These are phyloP conservation scores for Trametes gibbosa DNA, from an alignment of 768 basidiomycete genomes.

Conservation along the genomic window DNA sequence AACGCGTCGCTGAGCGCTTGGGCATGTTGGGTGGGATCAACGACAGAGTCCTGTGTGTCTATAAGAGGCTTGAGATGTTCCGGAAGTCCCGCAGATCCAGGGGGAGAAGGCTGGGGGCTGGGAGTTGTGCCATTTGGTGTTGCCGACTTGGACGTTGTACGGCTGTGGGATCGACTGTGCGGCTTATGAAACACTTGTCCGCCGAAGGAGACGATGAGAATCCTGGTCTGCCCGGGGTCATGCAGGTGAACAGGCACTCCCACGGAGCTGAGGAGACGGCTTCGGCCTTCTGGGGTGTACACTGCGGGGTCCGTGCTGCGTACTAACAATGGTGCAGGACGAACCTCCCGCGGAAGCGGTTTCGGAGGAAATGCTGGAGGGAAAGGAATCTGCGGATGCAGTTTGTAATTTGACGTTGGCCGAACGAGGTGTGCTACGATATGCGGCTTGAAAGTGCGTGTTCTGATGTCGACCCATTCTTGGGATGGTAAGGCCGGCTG, in stretches of 20 bases:
- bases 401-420: constrained; percentile 27
- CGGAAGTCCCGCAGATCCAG: neutral
- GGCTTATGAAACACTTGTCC: constrained; percentile 70
- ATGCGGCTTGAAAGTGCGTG: constrained; percentile 45
- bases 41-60: neutral
- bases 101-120: neutral
- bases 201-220: constrained; percentile 79
- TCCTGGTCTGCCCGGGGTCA: constrained; percentile 47
- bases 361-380: constrained; percentile 23
- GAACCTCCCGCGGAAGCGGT: constrained; percentile 37
- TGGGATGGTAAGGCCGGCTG: constrained; percentile 56
- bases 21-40: constrained; percentile 9
- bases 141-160: constrained; percentile 22
- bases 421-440: constrained; percentile 42
- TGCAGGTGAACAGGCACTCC: constrained; percentile 56
- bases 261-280: constrained; percentile 50
- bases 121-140: neutral
- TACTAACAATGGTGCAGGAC: constrained; percentile 67
- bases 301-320: constrained; percentile 50
- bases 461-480: constrained; percentile 55
- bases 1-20: constrained; percentile 21
- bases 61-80: neutral
- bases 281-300: constrained; percentile 54
- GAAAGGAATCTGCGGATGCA: constrained; percentile 47
- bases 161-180: constrained; percentile 36